phyloP scores from a whole-genome alignment of 2,329 filamentous ascomycete species.

The Boeremia lycopersici region DNA sequence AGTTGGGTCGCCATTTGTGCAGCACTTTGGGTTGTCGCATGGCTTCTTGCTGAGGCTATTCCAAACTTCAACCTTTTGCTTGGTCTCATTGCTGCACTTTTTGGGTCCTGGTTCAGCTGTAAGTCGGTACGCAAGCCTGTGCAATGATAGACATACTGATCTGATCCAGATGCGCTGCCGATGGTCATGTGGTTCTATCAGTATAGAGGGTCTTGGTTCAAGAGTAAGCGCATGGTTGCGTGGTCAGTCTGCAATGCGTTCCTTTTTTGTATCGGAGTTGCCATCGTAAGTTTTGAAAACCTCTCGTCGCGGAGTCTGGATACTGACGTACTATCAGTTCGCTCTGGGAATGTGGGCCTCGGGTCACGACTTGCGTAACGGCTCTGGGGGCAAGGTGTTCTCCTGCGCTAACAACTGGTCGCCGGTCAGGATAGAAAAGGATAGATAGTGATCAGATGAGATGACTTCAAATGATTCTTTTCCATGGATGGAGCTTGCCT shows the following conservation, averaged over 20 bases:
- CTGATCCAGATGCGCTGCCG: constrained; percentile 45
- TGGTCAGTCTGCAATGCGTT: constrained; percentile 53
- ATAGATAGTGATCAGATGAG: too few relatives aligned
- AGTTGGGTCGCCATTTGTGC: constrained; percentile 66
- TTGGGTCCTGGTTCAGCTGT: constrained; percentile 71
- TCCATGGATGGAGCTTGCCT: too few relatives aligned
- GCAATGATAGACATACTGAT: neutral
- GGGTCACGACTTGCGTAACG: constrained; percentile 27
- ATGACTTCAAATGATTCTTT: too few relatives aligned
- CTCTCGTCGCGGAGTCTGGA: neutral
- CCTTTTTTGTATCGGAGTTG: constrained; percentile 47
- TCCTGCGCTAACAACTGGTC: constrained; percentile 41
- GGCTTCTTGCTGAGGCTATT: constrained; percentile 71
- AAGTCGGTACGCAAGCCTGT: constrained; percentile 27
- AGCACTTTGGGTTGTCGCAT: constrained; percentile 64
- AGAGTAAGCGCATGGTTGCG: constrained; percentile 48
- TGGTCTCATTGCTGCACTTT: constrained; percentile 65
- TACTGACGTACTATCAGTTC: constrained; percentile 24
- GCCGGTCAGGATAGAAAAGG: constrained; percentile 17
- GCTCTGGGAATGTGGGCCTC: constrained; percentile 40
- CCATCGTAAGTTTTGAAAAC: constrained; percentile 31
- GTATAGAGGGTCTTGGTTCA: constrained; percentile 51
- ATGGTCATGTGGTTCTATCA: constrained; percentile 57
- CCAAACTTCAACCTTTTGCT: constrained; percentile 72
- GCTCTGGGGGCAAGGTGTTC: constrained; percentile 35